A percentile compares a stretch with the other conserved stretches of the same genome.
These are phyloP conservation scores for Sporothrix sp. DNA, from an alignment of 2,329 filamentous ascomycete species.

Conservation along the genomic window DNA sequence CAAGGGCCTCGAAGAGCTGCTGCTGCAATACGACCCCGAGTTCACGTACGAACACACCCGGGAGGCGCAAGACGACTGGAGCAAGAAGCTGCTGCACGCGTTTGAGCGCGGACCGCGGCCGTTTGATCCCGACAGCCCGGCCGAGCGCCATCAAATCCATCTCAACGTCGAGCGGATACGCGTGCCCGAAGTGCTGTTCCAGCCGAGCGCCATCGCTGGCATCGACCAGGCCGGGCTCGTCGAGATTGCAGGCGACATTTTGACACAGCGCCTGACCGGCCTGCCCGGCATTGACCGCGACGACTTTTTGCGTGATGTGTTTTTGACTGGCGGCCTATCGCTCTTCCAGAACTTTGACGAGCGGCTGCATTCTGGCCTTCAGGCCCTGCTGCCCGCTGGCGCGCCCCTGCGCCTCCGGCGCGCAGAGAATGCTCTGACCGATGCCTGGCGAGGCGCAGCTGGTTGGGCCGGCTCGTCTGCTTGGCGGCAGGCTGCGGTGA, in stretches of 20 bases:
- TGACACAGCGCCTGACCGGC: slow-evolving; percentile 66
- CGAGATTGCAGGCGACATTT: slow-evolving; percentile 83
- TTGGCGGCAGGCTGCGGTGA: slow-evolving; percentile 58
- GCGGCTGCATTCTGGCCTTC: slow-evolving; percentile 62
- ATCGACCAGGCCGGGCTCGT: slow-evolving; percentile 88
- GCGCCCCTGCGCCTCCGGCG: slow-evolving; percentile 59
- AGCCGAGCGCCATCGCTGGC: slow-evolving; percentile 73
- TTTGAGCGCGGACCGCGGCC: slow-evolving; percentile 83
- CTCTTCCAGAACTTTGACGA: slow-evolving; percentile 82
- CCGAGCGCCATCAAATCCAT: slow-evolving; percentile 77
- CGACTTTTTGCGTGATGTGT: slow-evolving; percentile 73
- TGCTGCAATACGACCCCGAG: slow-evolving; percentile 74
- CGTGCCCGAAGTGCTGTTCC: slow-evolving; percentile 87
- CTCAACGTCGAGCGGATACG: slow-evolving; percentile 94
- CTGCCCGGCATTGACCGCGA: slow-evolving; percentile 44
- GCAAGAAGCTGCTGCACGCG: slow-evolving; percentile 78
- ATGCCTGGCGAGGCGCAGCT: slow-evolving; percentile 91
- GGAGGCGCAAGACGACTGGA: slow-evolving; percentile 92
- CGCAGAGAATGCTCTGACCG: slow-evolving; percentile 66
- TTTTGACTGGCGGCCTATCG: slow-evolving; percentile 88
- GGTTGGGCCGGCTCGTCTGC: slow-evolving; percentile 60
- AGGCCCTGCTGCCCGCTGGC: slow-evolving; percentile 60
- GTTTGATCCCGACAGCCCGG: slow-evolving; percentile 69
- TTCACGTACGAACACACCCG: slow-evolving; percentile 91
- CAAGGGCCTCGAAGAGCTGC: slow-evolving; percentile 69